Percentiles rank a stretch among this genome's conserved stretches.
Evolutionary conservation across 306 rosid species (phyloP).

Genomic region (Hylodesmum podocarpum): DNA sequence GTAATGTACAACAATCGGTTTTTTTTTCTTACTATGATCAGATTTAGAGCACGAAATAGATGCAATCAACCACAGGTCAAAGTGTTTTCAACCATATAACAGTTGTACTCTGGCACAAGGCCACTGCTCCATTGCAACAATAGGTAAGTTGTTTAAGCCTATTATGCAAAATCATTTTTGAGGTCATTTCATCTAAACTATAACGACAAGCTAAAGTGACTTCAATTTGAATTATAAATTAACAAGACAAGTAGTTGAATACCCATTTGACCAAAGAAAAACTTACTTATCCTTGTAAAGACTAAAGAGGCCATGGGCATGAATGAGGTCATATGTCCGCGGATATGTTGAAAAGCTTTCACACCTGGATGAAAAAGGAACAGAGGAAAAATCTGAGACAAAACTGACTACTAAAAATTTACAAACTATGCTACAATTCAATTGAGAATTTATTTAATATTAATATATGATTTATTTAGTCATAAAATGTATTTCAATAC

Average conservation of each 20-base stretch:
- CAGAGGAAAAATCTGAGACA: not conserved
- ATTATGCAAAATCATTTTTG: not conserved
- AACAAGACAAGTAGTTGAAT: not conserved
- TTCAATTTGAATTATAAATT: not conserved
- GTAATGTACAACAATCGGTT: not conserved
- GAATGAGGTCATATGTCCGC: slow-evolving; percentile 44
- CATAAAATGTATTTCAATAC: not conserved
- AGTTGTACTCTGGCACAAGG: not conserved
- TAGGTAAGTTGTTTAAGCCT: not conserved
- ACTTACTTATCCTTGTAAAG: slow-evolving; percentile 40
- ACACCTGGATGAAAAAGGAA: slow-evolving; percentile 27
- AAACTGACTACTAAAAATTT: not conserved
- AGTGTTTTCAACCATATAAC: not conserved
- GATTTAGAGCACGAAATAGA: not conserved
- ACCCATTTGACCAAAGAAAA: not conserved
- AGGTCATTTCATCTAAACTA: not conserved
- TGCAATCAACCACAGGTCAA: not conserved
- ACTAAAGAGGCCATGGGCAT: slow-evolving; percentile 40
- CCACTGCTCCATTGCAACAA: slow-evolving; percentile 1
- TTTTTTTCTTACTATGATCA: not conserved
- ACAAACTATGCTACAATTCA: not conserved
- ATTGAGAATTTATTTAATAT: not conserved
- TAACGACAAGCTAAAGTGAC: not conserved
- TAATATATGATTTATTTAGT: not conserved
- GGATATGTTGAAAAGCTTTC: slow-evolving; percentile 46